These are phyloP conservation scores for Neophaeococcomyces aloes DNA, from an alignment of 2,329 filamentous ascomycete genomes.

Conservation along the genomic window DNA sequence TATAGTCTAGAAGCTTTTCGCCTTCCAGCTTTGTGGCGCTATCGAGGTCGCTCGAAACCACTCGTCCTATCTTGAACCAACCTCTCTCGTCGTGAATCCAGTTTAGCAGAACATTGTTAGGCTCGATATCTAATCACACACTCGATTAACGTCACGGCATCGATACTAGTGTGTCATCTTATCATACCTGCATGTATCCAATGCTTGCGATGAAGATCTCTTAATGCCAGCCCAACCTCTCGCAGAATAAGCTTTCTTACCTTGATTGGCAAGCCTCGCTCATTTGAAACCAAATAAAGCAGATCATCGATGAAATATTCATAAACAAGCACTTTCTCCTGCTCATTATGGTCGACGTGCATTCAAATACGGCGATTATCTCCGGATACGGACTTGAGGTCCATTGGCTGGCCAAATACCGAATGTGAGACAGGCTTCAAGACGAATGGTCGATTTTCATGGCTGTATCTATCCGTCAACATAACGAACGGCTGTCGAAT, in stretches of 20 bases:
- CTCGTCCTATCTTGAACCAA: constrained; percentile 5
- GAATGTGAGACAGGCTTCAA: constrained; percentile 11
- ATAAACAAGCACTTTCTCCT: constrained; percentile 8
- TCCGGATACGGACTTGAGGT: constrained; percentile 7
- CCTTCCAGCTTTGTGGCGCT: constrained; percentile 11
- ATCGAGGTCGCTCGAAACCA: constrained; percentile 9
- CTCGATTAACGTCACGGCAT: neutral
- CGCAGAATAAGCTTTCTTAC: constrained; percentile 6
- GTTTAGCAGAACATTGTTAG: constrained; percentile 10
- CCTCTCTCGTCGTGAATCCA: constrained; percentile 2
- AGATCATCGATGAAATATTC: constrained; percentile 8
- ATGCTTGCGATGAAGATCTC: constrained; percentile 10
- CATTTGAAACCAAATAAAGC: constrained; percentile 2
- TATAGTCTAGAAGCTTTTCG: constrained; percentile 9
- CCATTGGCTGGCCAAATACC: constrained; percentile 10
- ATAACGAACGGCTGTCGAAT: neutral
- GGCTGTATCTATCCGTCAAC: constrained; percentile 1
- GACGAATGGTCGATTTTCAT: constrained; percentile 8
- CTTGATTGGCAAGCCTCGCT: constrained; percentile 4
- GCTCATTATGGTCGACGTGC: constrained; percentile 10
- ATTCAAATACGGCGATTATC: constrained; percentile 4
- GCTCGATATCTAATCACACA: constrained; percentile 6
- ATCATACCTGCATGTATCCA: constrained; percentile 8
- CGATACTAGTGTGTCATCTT: neutral
- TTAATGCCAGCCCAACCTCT: constrained; percentile 7